Conservation (phyloP, 108 stramenopile species). For the Nitzschia sp. region DNA sequence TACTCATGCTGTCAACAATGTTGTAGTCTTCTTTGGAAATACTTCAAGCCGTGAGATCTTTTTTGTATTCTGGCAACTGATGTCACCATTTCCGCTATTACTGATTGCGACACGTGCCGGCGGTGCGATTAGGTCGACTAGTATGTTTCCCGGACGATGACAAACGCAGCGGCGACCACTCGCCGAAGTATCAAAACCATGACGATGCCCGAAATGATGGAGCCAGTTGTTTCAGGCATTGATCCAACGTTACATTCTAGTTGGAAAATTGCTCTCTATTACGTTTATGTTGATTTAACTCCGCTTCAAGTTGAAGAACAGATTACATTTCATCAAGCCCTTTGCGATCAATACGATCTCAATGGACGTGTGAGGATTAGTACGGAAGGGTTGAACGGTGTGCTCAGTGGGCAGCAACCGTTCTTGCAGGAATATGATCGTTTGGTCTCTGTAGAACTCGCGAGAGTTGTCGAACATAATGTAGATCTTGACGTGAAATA, state of each 20-base stretch:
- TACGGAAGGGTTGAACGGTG: constrained; percentile 82
- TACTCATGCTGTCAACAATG: no score
- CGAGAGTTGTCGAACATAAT: not conserved
- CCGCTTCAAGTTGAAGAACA: constrained; percentile 34
- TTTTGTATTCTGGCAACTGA: no score
- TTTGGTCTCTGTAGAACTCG: constrained; percentile 37
- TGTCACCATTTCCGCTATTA: no score
- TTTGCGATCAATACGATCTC: constrained; percentile 44
- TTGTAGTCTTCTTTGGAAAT: no score
- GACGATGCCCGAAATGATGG: no score
- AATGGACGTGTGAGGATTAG: constrained; percentile 71
- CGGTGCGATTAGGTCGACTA: no score
- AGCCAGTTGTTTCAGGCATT: not conserved
- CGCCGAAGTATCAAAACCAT: no score
- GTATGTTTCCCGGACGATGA: no score
- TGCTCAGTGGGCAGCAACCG: constrained; percentile 49
- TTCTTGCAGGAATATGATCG: constrained; percentile 52
- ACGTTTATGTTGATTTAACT: constrained; percentile 58
- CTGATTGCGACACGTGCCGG: no score
- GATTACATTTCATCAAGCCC: constrained; percentile 42
- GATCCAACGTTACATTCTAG: not conserved
- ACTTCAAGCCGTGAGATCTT: no score
- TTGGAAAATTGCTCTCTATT: constrained; percentile 67
- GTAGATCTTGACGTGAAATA: constrained; percentile 70
- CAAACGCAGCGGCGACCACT: no score